Evolutionary conservation across 2,329 filamentous ascomycete genomes (phyloP), one percentile per base, ranked within the genome.

Genomic region (Beauveria rudraprayagi): DNA sequence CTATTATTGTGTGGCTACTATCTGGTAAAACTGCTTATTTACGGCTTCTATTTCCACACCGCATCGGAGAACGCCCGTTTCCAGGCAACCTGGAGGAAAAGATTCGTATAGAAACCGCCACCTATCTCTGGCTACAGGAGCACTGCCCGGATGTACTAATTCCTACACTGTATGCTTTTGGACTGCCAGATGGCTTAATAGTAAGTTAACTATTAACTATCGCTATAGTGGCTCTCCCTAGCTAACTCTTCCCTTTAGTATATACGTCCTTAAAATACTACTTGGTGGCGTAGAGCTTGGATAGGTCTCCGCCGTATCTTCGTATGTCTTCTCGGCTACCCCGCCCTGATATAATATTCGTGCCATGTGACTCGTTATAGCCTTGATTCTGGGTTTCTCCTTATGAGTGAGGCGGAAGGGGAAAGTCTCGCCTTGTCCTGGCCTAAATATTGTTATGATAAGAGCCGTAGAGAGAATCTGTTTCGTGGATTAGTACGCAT

Each of bases 401-500:
- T 55, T 4, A 44, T 55, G 6, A 55, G 40, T 30, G 24, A 55
- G 24, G 53, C 53, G 8, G 22, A 30, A 34, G 40, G 53, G 7
- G 14, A 46, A 44, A n/a, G 14, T 8, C 40, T 56, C 10, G 26
- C 24, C 16, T 28, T 9, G 2, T 30, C 53, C 5, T 56, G 26
- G 53, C 6, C 24, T 11, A 19, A 56, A 19, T 26, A 65, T 11
- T 65, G 54, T 7, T 63, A 72, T 9, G 62, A 65, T 47, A 40
- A 60, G 52, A 24, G 50, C 19, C 61, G 46, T 43, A 61, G 65
- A 58, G 11, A 60, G 26, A 68, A 66, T 26, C 61, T 71, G 1
- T 70, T 70, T 46, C 65, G 62, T 4, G 64, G 65, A 47, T 54
- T 71, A 24, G 67, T 67, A 28, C 65, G 65, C 7, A 69, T 71